phyloP scores from a whole-genome alignment of 2,329 filamentous ascomycete genomes.

The Sporothrix euskadiensis region DNA sequence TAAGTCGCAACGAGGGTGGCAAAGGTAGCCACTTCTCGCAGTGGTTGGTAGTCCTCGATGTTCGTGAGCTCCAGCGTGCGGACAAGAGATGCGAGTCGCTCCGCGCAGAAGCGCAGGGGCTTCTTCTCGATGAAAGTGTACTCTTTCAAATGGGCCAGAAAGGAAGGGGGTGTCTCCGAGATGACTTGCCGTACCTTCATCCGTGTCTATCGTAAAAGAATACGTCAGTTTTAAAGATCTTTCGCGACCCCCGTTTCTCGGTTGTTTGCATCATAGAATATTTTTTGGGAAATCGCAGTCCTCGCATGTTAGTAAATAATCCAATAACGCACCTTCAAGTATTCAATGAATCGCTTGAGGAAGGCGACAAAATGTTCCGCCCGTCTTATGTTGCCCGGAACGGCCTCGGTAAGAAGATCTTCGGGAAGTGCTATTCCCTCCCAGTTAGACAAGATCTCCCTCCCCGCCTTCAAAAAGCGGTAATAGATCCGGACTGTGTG shows the following conservation, averaged over 20 bases:
- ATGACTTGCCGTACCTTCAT: slow-evolving; percentile 99
- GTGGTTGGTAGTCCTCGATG: slow-evolving; percentile 94
- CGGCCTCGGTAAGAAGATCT: slow-evolving; percentile 90
- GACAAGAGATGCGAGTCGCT: slow-evolving; percentile 89
- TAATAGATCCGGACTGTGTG: no score
- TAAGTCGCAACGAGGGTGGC: slow-evolving; percentile 95
- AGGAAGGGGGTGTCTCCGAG: slow-evolving; percentile 93
- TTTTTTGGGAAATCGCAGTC: background rate
- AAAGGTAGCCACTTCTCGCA: slow-evolving; percentile 97
- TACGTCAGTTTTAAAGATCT: background rate
- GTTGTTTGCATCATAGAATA: background rate
- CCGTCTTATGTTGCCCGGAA: slow-evolving; percentile 92
- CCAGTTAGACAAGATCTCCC: background rate
- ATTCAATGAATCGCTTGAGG: slow-evolving; percentile 94
- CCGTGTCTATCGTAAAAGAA: slow-evolving; percentile 64
- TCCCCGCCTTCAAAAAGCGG: no score
- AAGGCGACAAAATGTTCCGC: slow-evolving; percentile 97
- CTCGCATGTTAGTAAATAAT: background rate
- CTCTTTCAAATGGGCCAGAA: slow-evolving; percentile 88
- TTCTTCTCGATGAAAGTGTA: slow-evolving; percentile 98
- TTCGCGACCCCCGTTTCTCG: background rate
- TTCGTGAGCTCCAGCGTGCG: slow-evolving; percentile 93
- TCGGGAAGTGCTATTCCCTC: slow-evolving; percentile 69
- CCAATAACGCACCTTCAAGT: slow-evolving; percentile 65
- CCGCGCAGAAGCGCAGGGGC: slow-evolving; percentile 89